A percentile compares a stretch with the other conserved stretches of the same genome.
Conservation (phyloP, 2,329 filamentous ascomycete genomes). For the Aspergillus ochraceus region DNA sequence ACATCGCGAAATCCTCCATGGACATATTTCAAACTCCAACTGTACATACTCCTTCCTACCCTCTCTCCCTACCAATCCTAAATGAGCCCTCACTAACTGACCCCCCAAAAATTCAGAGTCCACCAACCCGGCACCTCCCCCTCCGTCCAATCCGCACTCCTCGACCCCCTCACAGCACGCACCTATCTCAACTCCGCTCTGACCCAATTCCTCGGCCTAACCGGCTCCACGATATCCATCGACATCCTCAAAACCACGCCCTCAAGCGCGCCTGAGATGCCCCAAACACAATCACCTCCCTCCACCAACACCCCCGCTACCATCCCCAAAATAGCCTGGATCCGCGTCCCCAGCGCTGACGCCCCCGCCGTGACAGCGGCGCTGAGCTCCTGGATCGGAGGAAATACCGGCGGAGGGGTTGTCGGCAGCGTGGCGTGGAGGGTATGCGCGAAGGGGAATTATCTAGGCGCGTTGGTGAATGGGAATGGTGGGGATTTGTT, state of each 20-base stretch:
- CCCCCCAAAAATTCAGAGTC: slow-evolving; percentile 19
- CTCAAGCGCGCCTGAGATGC: not conserved
- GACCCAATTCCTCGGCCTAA: slow-evolving; percentile 48
- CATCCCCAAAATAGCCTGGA: slow-evolving; percentile 34
- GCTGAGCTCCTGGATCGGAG: slow-evolving; percentile 48
- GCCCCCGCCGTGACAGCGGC: slow-evolving; percentile 44
- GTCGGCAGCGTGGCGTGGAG: slow-evolving; percentile 37
- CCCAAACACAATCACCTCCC: too few relatives aligned
- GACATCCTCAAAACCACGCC: slow-evolving; percentile 45
- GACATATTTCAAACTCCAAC: slow-evolving; percentile 45
- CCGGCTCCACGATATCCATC: slow-evolving; percentile 48
- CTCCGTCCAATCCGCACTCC: slow-evolving; percentile 18
- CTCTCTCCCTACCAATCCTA: not conserved
- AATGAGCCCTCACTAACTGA: slow-evolving; percentile 6
- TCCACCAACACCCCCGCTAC: not conserved
- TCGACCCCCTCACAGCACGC: slow-evolving; percentile 49
- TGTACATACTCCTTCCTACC: slow-evolving; percentile 28
- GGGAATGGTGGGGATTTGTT: slow-evolving; percentile 39
- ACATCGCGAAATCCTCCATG: slow-evolving; percentile 45
- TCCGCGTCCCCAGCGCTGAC: slow-evolving; percentile 48
- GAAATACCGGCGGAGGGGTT: slow-evolving; percentile 14
- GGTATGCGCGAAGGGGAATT: slow-evolving; percentile 40
- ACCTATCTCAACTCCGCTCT: slow-evolving; percentile 48
- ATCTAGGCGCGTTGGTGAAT: slow-evolving; percentile 33
- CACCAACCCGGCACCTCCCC: slow-evolving; percentile 26